Base-by-base conservation (phyloP, 129 eudicot species). In the Centaurea solstitialis region DNA sequence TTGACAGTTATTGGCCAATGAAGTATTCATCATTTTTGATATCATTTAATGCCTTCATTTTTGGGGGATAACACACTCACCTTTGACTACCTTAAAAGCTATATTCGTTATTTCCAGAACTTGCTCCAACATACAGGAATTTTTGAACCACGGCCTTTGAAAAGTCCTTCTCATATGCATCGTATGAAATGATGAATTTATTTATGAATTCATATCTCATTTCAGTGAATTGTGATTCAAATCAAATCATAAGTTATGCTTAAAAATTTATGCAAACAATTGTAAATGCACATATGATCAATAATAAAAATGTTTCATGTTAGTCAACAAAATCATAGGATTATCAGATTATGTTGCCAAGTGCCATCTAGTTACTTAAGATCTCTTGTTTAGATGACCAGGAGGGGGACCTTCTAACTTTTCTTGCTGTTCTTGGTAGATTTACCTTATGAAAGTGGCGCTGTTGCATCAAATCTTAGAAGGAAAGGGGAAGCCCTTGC, bases 401-500 rank as follows among this genome's bases (percentile, higher is more conserved):
- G 38, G 38, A 70, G 50, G n/a, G 28, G 21, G 47, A 70, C 8
- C 22, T 57, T 17, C n/a, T 70, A 71, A 80, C 18, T 23, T 24
- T 26, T 84, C 30, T 15, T 79, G 70, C 11, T 89, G 22, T 81
- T 35, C 77, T 39, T 81, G 74, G 68, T 87, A 95, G 99, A 91
- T 82, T 81, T 90, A 47, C 91, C 93, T 65, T 84, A 88, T 87
- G 90, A 81, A 78, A 87, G 85, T 84, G 84, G 90, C 17, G 72
- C 89, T n/a, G 72, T 88, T 50, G 83, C 89, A 78, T 83, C 90
- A 76, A 95, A 87, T 82, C 93, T 93, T 75, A 83, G 89, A 68
- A 85, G 86, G 82, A 96, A 93, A 86, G 98, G 99, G 59, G 98
- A 95, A 80, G 95, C 98, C 78, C 98, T 96, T 78, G 99, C 99